Percentiles rank a stretch among this genome's conserved stretches.
These are phyloP conservation scores for Citrullus mucosospermus DNA, from an alignment of 306 rosid species.

Conservation along the genomic window DNA sequence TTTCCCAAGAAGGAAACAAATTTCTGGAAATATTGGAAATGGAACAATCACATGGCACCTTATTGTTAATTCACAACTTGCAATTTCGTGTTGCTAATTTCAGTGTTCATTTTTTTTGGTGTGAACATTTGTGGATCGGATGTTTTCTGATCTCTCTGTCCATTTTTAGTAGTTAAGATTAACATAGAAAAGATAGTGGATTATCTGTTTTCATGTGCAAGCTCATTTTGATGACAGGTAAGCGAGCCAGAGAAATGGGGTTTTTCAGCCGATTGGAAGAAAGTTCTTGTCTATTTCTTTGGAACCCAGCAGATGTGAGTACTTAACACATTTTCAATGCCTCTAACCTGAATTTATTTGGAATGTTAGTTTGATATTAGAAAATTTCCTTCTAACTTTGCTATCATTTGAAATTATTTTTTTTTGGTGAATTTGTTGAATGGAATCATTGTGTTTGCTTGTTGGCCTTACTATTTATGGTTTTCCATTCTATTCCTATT, in stretches of 20 bases:
- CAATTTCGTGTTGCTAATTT: not conserved
- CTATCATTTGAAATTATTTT: not conserved
- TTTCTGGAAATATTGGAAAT: too few relatives aligned
- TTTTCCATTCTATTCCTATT: not conserved
- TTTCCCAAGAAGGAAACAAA: not conserved
- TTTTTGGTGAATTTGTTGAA: not conserved
- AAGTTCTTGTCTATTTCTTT: constrained; percentile 82
- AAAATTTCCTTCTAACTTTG: not conserved
- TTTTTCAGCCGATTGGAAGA: constrained; percentile 73
- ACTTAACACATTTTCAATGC: constrained; percentile 4
- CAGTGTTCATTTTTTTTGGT: not conserved
- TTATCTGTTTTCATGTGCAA: not conserved
- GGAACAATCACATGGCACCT: not conserved
- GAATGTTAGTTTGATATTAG: not conserved
- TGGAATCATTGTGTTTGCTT: not conserved
- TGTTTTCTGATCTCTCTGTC: not conserved
- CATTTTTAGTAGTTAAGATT: not conserved
- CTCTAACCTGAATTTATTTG: not conserved
- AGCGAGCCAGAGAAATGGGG: constrained; percentile 98
- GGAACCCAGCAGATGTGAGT: constrained; percentile 98
- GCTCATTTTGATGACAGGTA: constrained; percentile 52
- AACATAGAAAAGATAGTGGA: not conserved
- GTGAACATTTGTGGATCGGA: not conserved
- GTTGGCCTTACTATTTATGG: not conserved
- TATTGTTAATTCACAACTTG: not conserved